These are phyloP conservation scores for Pythium rishiriense DNA, from an alignment of 352 stramenopile genomes.

Conservation along the genomic window DNA sequence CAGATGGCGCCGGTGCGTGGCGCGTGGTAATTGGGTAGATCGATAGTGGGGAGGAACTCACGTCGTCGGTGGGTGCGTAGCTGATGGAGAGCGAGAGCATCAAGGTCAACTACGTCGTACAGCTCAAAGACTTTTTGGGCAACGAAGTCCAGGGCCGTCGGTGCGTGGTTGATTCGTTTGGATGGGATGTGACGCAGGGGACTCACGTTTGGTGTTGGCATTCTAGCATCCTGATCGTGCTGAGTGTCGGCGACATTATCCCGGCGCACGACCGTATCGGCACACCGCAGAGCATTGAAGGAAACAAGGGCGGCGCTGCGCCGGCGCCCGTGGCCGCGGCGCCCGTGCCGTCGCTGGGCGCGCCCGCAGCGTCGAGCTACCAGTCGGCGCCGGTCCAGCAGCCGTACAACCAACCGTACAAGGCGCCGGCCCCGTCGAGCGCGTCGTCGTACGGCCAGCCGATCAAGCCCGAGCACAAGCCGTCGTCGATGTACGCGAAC, in stretches of 20 bases:
- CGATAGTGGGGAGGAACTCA: neutral
- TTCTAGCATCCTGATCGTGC: constrained; percentile 78
- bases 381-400: constrained; percentile 17
- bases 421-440: constrained; percentile 25
- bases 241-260: constrained; percentile 79
- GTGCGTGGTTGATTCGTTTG: constrained; percentile 25
- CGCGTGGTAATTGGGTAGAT: too few species aligned
- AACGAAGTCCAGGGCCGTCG: constrained; percentile 83
- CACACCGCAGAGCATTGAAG: constrained; percentile 73
- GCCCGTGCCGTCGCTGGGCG: constrained; percentile 11
- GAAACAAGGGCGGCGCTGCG: constrained; percentile 39
- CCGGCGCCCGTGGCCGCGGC: constrained; percentile 21
- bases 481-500: constrained; percentile 62
- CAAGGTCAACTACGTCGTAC: constrained; percentile 82
- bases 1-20: constrained; percentile 67
- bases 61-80: constrained; percentile 29
- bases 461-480: constrained; percentile 13
- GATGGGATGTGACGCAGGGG: neutral
- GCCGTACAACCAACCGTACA: constrained; percentile 29
- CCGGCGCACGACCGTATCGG: constrained; percentile 77
- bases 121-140: constrained; percentile 82
- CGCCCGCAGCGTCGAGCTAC: constrained; percentile 12
- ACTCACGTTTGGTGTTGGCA: neutral
- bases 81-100: constrained; percentile 83
- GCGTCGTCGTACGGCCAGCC: constrained; percentile 17